phyloP scores from a whole-genome alignment of 306 rosid genomes.

The Spatholobus suberectus region DNA sequence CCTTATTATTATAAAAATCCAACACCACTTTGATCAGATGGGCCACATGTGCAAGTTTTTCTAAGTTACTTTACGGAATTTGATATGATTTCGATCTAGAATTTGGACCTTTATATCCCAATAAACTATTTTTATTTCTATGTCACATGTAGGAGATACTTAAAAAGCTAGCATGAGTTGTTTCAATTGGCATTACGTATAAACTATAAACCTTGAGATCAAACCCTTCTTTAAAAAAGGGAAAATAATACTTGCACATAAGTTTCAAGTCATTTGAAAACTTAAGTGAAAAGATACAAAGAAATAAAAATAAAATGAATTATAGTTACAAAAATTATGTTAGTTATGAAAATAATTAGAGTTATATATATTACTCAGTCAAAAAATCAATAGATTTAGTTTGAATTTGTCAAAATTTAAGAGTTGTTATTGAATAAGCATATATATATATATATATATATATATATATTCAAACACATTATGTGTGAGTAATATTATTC shows the following conservation, averaged over 20 bases:
- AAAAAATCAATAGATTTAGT: background rate
- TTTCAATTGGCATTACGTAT: background rate
- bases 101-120: background rate
- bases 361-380: background rate
- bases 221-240: background rate
- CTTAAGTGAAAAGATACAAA: background rate
- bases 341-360: background rate
- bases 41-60: slow-evolving; percentile 8
- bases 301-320: background rate
- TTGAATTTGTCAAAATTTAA: background rate
- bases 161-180: background rate
- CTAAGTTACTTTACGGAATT: background rate
- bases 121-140: background rate
- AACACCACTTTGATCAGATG: background rate
- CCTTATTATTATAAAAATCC: background rate
- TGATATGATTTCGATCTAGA: background rate
- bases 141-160: background rate
- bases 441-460: too few relatives aligned
- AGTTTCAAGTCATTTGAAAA: too few relatives aligned
- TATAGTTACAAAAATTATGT: background rate
- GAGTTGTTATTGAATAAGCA: background rate
- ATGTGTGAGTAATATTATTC: background rate
- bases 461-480: too few relatives aligned
- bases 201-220: background rate
- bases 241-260: background rate